Percentiles rank a stretch among this genome's conserved stretches.
Conservation (phyloP, 805 yeast genomes). For the Candida chauliodis region DNA sequence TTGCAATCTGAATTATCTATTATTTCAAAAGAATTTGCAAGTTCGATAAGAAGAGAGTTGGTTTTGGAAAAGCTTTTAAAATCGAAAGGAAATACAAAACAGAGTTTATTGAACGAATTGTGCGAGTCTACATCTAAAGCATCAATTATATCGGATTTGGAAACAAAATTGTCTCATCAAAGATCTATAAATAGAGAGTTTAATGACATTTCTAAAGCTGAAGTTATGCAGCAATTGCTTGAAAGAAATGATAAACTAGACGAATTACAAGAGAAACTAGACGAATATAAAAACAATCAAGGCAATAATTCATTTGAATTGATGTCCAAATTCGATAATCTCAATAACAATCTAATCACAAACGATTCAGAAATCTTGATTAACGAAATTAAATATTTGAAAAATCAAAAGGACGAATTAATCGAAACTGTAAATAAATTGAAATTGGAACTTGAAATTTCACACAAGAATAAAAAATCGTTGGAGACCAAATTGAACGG, state of each 20-base stretch:
- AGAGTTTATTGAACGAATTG: neutral
- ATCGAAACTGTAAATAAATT: conserved; percentile 37
- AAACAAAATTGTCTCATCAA: conserved; percentile 59
- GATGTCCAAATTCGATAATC: neutral
- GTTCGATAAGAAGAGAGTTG: conserved; percentile 69
- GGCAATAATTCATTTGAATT: conserved; percentile 15
- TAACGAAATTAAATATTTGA: conserved; percentile 20
- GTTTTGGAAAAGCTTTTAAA: conserved; percentile 47
- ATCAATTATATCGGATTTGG: conserved; percentile 44
- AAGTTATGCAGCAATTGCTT: conserved; percentile 44
- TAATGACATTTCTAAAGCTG: conserved; percentile 41
- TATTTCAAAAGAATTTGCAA: conserved; percentile 70
- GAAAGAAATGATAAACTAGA: conserved; percentile 46
- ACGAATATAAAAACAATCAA: conserved; percentile 20
- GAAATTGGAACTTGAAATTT: conserved; percentile 33
- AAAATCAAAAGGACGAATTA: conserved; percentile 38
- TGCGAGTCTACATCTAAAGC: conserved; percentile 13
- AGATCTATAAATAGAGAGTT: conserved; percentile 56
- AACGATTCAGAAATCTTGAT: neutral
- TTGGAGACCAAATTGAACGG: conserved; percentile 29
- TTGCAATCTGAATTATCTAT: conserved; percentile 39
- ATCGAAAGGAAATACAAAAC: conserved; percentile 6
- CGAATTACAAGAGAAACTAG: conserved; percentile 45
- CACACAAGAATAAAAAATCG: conserved; percentile 34
- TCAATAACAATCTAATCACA: neutral